These are phyloP conservation scores for Platanthera zijinensis DNA, from an alignment of 106 monocot species.

Conservation along the genomic window DNA sequence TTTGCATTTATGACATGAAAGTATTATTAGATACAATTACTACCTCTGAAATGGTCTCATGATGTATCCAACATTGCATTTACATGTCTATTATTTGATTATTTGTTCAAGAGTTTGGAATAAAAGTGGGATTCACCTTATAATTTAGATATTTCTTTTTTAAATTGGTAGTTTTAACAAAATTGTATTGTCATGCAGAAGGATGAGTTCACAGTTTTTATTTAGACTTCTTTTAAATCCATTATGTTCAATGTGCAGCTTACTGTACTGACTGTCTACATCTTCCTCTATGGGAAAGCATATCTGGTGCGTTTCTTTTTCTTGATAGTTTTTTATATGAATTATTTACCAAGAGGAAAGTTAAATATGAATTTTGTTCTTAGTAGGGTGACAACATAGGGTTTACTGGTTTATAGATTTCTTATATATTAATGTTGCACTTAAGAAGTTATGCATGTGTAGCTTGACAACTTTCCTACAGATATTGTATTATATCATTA, in stretches of 20 bases:
- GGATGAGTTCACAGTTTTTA: not conserved
- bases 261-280: slow-evolving; percentile 67
- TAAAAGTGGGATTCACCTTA: not conserved
- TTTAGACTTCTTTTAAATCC: slow-evolving; percentile 4
- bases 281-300: slow-evolving; percentile 74
- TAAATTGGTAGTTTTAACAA: not conserved
- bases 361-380: not conserved
- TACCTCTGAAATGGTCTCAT: not conserved
- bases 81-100: not conserved
- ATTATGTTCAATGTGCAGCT: slow-evolving; percentile 42
- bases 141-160: not conserved
- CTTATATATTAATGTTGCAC: not conserved
- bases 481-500: not conserved
- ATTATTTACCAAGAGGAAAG: not conserved
- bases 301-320: slow-evolving; percentile 49
- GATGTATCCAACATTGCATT: not conserved
- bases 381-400: not conserved
- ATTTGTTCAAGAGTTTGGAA: not conserved
- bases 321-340: not conserved
- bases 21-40: not conserved
- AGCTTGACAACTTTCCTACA: not conserved
- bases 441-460: not conserved
- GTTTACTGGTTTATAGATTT: not conserved
- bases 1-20: not conserved
- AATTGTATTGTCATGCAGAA: not conserved